A percentile compares a stretch with the other conserved stretches of the same genome.
phyloP scores from a whole-genome alignment of 345 rosid species.

The Citrus glauca region DNA sequence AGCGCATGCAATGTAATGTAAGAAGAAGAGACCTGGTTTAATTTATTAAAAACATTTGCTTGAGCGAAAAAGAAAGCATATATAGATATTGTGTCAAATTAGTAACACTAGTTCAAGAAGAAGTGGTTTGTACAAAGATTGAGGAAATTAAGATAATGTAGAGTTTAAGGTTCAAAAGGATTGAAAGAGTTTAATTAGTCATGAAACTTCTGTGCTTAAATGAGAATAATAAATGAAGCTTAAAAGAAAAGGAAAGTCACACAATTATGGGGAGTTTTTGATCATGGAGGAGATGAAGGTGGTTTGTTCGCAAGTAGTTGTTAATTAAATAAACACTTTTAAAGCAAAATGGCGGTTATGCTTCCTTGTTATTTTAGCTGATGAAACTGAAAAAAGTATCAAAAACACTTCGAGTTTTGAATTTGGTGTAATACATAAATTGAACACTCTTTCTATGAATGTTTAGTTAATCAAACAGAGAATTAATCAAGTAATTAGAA shows the following conservation, averaged over 20 bases:
- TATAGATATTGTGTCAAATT: no score
- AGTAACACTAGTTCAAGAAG: background rate
- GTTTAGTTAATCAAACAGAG: background rate
- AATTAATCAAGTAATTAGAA: background rate
- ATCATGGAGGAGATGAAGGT: background rate
- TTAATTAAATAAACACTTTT: slow-evolving; percentile 6
- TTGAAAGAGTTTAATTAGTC: background rate
- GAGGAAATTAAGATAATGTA: background rate
- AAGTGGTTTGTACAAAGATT: background rate
- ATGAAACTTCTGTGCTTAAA: slow-evolving; percentile 2
- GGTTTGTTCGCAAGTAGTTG: slow-evolving; percentile 30
- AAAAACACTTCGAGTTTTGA: background rate
- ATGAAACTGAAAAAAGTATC: slow-evolving; percentile 4
- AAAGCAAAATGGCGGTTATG: slow-evolving; percentile 22
- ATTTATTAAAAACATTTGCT: background rate
- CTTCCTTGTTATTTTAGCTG: slow-evolving; percentile 14
- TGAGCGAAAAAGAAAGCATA: background rate
- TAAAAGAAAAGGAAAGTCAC: background rate
- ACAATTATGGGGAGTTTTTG: background rate
- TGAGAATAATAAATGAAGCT: slow-evolving; percentile 4
- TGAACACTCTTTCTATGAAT: background rate
- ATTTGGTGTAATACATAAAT: background rate
- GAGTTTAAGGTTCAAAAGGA: background rate
- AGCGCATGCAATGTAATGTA: slow-evolving; percentile 31
- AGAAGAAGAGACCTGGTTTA: background rate